Conservation (phyloP, 2,329 filamentous ascomycete genomes). For the Talaromyces islandicus region DNA sequence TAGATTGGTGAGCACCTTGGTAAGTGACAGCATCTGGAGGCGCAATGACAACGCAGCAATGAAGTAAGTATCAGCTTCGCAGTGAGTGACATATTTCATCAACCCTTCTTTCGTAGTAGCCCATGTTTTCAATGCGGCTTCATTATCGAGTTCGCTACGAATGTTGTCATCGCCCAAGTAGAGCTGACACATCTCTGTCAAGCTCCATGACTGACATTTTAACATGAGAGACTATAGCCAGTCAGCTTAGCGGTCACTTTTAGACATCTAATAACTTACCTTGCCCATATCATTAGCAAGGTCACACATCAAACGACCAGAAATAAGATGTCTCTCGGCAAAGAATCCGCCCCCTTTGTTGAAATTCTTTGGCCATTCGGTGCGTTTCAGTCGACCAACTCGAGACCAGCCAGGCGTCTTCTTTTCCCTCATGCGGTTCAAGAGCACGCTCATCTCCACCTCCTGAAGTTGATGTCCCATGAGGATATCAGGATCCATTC, state of each 20-base stretch:
- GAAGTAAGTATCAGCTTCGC: slow-evolving; percentile 93
- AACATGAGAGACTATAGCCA: slow-evolving; percentile 72
- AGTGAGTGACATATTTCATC: slow-evolving; percentile 89
- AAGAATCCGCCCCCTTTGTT: slow-evolving; percentile 86
- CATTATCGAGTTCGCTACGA: slow-evolving; percentile 82
- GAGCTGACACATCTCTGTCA: slow-evolving; percentile 94
- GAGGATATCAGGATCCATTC: slow-evolving; percentile 86
- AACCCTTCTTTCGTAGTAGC: slow-evolving; percentile 75
- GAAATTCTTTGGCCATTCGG: slow-evolving; percentile 80
- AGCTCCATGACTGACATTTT: slow-evolving; percentile 95
- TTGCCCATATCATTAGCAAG: slow-evolving; percentile 95
- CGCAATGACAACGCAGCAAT: slow-evolving; percentile 84
- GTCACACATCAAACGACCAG: slow-evolving; percentile 87
- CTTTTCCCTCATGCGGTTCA: slow-evolving; percentile 80
- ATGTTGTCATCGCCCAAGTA: slow-evolving; percentile 69
- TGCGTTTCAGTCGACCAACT: slow-evolving; percentile 76
- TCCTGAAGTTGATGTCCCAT: slow-evolving; percentile 95
- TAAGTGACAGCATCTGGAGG: slow-evolving; percentile 86
- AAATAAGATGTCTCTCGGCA: slow-evolving; percentile 81
- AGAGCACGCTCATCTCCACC: slow-evolving; percentile 85
- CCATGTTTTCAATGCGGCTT: slow-evolving; percentile 80
- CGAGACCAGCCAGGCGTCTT: slow-evolving; percentile 94
- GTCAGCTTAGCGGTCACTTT: slow-evolving; percentile 17
- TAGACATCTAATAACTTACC: slow-evolving; percentile 22
- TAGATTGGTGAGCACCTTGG: slow-evolving; percentile 91